Evolutionary conservation across 805 yeast species (phyloP).

Genomic region (Torulaspora indica): DNA sequence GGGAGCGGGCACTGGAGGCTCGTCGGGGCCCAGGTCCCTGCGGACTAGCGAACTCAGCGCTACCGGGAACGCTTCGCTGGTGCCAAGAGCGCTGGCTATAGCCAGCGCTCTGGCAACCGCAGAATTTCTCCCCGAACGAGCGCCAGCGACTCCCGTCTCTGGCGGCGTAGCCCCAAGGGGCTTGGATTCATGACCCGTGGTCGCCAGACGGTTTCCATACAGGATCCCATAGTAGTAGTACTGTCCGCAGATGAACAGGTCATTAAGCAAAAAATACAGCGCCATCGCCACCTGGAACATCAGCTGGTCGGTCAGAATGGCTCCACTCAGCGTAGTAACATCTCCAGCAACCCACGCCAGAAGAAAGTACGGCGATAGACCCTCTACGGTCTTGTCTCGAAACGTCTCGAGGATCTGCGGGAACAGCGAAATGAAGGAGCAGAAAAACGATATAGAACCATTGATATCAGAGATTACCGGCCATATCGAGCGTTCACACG

Average conservation of each 20-base stretch:
- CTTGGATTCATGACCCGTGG: conserved; percentile 36
- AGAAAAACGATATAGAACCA: conserved; percentile 44
- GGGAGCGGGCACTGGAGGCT: conserved; percentile 12
- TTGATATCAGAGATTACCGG: conserved; percentile 36
- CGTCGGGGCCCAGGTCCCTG: not conserved
- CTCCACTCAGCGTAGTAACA: conserved; percentile 57
- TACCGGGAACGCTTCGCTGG: conserved; percentile 15
- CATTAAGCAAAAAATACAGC: conserved; percentile 67
- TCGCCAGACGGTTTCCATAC: conserved; percentile 31
- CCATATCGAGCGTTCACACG: conserved; percentile 19
- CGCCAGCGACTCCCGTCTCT: not conserved
- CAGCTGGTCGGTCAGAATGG: conserved; percentile 68
- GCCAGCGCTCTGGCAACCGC: conserved; percentile 11
- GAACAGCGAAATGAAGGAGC: conserved; percentile 47
- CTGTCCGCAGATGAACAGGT: conserved; percentile 61
- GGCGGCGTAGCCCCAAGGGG: conserved; percentile 11
- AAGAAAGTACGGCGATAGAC: conserved; percentile 51
- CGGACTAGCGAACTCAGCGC: not conserved
- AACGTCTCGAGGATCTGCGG: conserved; percentile 57
- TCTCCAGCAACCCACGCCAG: conserved; percentile 45
- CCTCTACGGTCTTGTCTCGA: conserved; percentile 54
- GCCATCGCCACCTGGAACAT: conserved; percentile 77
- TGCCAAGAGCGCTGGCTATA: conserved; percentile 9
- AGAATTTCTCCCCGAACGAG: not conserved
- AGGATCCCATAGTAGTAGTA: conserved; percentile 58